Evolutionary conservation across 2,329 filamentous ascomycete species (phyloP).

Genomic region (Parasarocladium wereldwijsianum): DNA sequence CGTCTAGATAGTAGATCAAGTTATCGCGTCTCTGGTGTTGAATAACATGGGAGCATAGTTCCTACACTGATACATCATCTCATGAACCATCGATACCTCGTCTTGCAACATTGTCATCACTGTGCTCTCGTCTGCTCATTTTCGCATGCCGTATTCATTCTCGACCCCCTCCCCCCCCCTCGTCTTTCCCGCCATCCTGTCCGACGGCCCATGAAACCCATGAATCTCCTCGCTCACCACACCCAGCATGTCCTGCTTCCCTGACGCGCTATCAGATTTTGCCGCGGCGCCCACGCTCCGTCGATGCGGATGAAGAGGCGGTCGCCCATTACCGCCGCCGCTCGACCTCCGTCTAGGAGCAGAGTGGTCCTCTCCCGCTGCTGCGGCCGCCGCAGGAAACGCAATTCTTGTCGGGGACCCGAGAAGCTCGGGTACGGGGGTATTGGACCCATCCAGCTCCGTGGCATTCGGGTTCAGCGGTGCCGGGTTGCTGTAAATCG

Average conservation of each 20-base stretch:
- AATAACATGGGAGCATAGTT: no score
- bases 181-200: slow-evolving; percentile 27
- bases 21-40: no score
- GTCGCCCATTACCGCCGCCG: slow-evolving; percentile 10
- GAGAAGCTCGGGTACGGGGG: slow-evolving; percentile 22
- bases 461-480: slow-evolving; percentile 13
- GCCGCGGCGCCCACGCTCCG: slow-evolving; percentile 13
- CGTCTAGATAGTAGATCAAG: no score
- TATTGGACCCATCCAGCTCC: slow-evolving; percentile 23
- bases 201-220: slow-evolving; percentile 28
- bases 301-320: slow-evolving; percentile 12
- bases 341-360: slow-evolving; percentile 15
- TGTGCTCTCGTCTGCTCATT: no score
- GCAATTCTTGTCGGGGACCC: slow-evolving; percentile 11
- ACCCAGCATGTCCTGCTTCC: slow-evolving; percentile 1
- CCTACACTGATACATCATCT: no score
- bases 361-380: no score
- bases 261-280: slow-evolving; percentile 1
- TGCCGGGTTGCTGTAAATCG: slow-evolving; percentile 5
- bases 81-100: no score
- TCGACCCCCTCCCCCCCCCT: no score
- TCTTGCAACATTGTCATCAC: no score
- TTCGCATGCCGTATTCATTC: no score
- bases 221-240: slow-evolving; percentile 21
- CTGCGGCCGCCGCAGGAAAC: slow-evolving; percentile 8